Evolutionary conservation across 2,329 filamentous ascomycete genomes (phyloP).

Genomic region (Colletotrichum sublineola): DNA sequence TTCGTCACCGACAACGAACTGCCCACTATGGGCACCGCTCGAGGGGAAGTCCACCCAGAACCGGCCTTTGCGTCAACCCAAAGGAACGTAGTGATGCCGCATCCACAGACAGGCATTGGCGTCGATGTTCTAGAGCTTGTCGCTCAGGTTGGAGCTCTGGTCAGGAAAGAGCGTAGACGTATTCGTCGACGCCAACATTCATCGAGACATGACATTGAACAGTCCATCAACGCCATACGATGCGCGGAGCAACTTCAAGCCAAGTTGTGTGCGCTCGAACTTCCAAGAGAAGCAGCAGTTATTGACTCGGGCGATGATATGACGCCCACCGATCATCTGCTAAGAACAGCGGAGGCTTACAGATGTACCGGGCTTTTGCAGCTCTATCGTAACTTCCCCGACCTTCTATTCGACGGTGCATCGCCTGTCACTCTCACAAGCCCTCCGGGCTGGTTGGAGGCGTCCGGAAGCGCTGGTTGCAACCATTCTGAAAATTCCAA

Average conservation of each 20-base stretch:
- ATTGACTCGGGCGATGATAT: constrained; percentile 46
- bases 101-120: constrained; percentile 47
- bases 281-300: neutral
- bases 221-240: constrained; percentile 45
- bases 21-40: constrained; percentile 21
- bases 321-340: constrained; percentile 46
- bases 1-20: constrained; percentile 45
- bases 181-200: constrained; percentile 44
- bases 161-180: constrained; percentile 45
- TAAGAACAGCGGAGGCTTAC: constrained; percentile 48
- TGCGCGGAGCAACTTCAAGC: constrained; percentile 42
- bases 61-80: neutral
- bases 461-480: constrained; percentile 23
- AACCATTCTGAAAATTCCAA: neutral
- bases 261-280: constrained; percentile 16
- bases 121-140: constrained; percentile 46
- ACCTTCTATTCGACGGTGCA: constrained; percentile 51
- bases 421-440: constrained; percentile 20
- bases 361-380: constrained; percentile 47
- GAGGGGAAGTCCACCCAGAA: neutral
- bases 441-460: constrained; percentile 10
- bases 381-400: constrained; percentile 54
- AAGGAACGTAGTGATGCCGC: constrained; percentile 40
- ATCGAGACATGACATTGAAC: constrained; percentile 46
- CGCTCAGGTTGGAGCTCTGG: constrained; percentile 45